A percentile compares a stretch with the other conserved stretches of the same genome.
Evolutionary conservation across 2,329 filamentous ascomycete species (phyloP).

Genomic region (Exophiala xenobiotica): DNA sequence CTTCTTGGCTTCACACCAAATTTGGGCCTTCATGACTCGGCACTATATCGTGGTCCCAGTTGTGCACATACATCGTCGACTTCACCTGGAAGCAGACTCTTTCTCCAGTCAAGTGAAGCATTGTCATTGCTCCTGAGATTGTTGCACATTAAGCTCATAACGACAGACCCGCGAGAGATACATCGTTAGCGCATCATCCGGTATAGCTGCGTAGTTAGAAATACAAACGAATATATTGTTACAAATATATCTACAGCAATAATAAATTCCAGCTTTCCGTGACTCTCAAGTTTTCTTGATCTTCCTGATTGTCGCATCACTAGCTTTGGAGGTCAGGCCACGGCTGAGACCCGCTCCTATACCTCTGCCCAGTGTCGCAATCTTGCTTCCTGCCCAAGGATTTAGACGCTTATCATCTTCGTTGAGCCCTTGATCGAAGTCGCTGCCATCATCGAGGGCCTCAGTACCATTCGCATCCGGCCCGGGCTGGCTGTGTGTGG

Average conservation of each 20-base stretch:
- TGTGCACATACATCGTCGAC: no score
- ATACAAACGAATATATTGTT: not conserved
- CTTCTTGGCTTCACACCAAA: not conserved
- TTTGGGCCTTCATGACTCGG: not conserved
- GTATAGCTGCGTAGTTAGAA: no score
- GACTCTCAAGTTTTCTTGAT: slow-evolving; percentile 7
- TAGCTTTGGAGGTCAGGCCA: slow-evolving; percentile 34
- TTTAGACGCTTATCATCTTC: slow-evolving; percentile 23
- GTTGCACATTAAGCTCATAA: no score
- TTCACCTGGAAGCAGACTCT: no score
- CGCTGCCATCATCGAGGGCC: not conserved
- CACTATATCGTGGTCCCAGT: not conserved
- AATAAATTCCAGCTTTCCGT: not conserved
- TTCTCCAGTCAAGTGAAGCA: no score
- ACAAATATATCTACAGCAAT: no score
- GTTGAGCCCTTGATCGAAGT: not conserved
- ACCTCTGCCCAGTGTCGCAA: slow-evolving; percentile 43
- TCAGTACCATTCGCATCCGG: not conserved
- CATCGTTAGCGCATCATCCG: no score
- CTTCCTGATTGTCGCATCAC: slow-evolving; percentile 29
- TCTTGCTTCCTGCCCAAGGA: slow-evolving; percentile 24
- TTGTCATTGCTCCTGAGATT: no score
- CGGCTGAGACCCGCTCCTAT: slow-evolving; percentile 44
- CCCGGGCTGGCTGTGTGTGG: not conserved
- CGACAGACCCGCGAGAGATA: no score